A percentile compares a stretch with the other conserved stretches of the same genome.
Conservation (phyloP, 208 protist species). For the Trypanosoma mega region DNA sequence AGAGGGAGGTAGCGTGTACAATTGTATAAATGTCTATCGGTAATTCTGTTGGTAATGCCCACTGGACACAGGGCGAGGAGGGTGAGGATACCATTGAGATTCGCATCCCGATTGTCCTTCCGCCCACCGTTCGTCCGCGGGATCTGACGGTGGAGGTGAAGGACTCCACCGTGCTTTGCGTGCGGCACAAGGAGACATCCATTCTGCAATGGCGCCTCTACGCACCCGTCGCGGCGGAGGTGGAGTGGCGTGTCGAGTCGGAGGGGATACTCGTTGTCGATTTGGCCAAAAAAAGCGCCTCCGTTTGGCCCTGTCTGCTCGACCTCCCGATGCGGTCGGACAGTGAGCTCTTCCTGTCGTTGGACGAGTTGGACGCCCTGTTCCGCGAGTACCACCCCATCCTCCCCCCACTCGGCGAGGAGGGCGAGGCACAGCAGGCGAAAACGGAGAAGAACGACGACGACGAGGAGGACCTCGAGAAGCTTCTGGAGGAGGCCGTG, state of each 20-base stretch:
- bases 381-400: constrained; percentile 62
- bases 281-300: constrained; percentile 55
- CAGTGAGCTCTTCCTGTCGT: constrained; percentile 49
- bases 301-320: constrained; percentile 75
- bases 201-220: constrained; percentile 88
- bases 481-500: constrained; percentile 75
- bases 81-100: constrained; percentile 66
- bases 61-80: constrained; percentile 73
- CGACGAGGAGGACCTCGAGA: constrained; percentile 68
- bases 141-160: constrained; percentile 83
- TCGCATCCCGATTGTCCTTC: constrained; percentile 66
- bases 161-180: constrained; percentile 66
- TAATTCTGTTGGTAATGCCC: constrained; percentile 59
- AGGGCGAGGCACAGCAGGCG: constrained; percentile 16
- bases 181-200: constrained; percentile 53
- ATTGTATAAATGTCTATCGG: constrained; percentile 21
- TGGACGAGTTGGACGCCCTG: constrained; percentile 62
- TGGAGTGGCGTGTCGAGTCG: constrained; percentile 81
- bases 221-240: constrained; percentile 59
- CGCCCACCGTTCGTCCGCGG: constrained; percentile 56
- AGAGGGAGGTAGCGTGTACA: background rate
- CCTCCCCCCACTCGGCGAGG: constrained; percentile 33
- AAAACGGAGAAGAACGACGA: constrained; percentile 22
- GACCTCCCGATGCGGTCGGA: constrained; percentile 65
- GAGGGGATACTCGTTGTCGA: constrained; percentile 61